Base-by-base conservation (phyloP, 2,329 filamentous ascomycete species). In the Trichophyton mentagrophytes region DNA sequence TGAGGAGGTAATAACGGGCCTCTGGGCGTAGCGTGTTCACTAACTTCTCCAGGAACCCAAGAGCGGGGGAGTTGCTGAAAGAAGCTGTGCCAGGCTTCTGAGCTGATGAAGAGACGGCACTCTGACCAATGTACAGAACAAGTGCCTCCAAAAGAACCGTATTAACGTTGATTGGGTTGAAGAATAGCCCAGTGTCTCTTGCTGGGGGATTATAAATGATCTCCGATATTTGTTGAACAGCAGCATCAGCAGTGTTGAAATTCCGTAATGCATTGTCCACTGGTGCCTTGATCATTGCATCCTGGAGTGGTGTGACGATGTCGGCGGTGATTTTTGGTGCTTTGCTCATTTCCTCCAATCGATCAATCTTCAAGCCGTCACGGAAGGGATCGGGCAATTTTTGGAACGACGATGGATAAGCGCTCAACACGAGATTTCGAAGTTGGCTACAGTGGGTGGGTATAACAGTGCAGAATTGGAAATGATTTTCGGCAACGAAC, bases 401-500 rank as follows among this genome's bases (percentile, higher is more conserved):
- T 46, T 82, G 80, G 67, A 83, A 85, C 20, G 82, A 83, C 3
- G 82, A 82, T 25, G 87, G 89, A 64, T 85, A 88, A 6, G 91
- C 90, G 64, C 88, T 88, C 64, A 97, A 80, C 59, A 99, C 85
- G 60, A 96, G 80, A 69, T 97, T 96, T 65, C 91, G 85, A 59
- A 96, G 79, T 73, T 97, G 93, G 15, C 86, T 85, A 73, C 89
- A 93, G 69, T 93, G 87, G 58, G 85, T 83, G 1, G 91, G 89
- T 61, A 97, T 87, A 68, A 84, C 85, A 67, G 88, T 86, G 75
- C 87, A 90, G 59, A 99, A 83, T 66, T 85, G 83, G 66, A 89
- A 84, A 70, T 95, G 89, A 71, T 95, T 90, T 67, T 91, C 89
- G 4, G 89, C 87, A 47, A 99, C 77, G 73, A 96, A 99, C 61